These are phyloP conservation scores for Aureoboletus auriporus DNA, from an alignment of 768 basidiomycete genomes.

Conservation along the genomic window DNA sequence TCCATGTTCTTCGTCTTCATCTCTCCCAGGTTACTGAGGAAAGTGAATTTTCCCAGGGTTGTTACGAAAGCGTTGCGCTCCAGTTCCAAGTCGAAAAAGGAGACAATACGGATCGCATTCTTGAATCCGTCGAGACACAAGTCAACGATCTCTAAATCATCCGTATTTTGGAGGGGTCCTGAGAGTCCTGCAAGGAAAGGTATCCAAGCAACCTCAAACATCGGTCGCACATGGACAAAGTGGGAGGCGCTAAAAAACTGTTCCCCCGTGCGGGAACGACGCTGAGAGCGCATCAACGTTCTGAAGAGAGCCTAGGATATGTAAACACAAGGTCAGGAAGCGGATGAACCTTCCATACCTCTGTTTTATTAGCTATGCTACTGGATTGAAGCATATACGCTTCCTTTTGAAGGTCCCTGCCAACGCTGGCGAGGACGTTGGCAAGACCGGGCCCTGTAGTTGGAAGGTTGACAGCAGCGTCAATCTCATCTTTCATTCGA, in stretches of 20 bases:
- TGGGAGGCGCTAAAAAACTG: conserved; percentile 97
- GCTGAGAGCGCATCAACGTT: conserved; percentile 88
- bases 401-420: conserved; percentile 92
- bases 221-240: conserved; percentile 93
- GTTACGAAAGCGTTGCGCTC: conserved; percentile 99
- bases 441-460: conserved; percentile 68
- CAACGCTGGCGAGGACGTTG: conserved; percentile 81
- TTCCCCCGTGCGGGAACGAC: conserved; percentile 73
- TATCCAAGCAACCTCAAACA: conserved; percentile 99
- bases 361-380: conserved; percentile 95
- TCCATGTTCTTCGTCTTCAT: conserved; percentile 99
- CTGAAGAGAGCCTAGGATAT: conserved; percentile 76
- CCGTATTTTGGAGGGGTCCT: conserved; percentile 90
- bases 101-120: conserved; percentile 93
- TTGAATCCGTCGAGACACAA: conserved; percentile 95
- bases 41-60: conserved; percentile 94
- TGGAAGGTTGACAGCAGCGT: conserved; percentile 42
- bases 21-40: conserved; percentile 95
- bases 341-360: conserved; percentile 45
- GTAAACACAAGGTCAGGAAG: neutral
- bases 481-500: conserved; percentile 97
- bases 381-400: conserved; percentile 94
- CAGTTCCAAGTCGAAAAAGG: conserved; percentile 94
- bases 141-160: conserved; percentile 89
- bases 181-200: conserved; percentile 95